Percentiles rank a stretch among this genome's conserved stretches.
Evolutionary conservation across 2,329 filamentous ascomycete species (phyloP).

Genomic region (Fusarium tjaetaba): DNA sequence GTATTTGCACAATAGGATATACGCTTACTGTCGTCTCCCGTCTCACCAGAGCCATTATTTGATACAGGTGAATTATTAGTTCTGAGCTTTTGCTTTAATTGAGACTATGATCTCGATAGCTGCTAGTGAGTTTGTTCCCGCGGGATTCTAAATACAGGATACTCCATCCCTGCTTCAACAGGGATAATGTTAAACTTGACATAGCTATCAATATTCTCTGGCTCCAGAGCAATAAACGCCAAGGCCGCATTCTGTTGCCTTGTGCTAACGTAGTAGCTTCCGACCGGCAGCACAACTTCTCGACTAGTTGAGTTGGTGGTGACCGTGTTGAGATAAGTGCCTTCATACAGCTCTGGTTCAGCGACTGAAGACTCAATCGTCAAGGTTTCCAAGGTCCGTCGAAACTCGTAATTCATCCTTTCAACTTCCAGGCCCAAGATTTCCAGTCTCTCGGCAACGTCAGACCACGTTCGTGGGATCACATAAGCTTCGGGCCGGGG

Average conservation of each 20-base stretch:
- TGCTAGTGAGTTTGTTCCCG: neutral
- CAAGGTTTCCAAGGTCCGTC: neutral
- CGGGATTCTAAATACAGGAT: slow-evolving; percentile 7
- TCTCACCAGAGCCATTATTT: no score
- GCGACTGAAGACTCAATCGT: neutral
- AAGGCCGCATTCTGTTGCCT: slow-evolving; percentile 18
- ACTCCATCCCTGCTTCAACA: slow-evolving; percentile 2
- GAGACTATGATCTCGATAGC: no score
- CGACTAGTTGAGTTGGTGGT: slow-evolving; percentile 6
- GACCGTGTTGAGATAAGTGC: slow-evolving; percentile 5
- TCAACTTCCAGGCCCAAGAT: neutral
- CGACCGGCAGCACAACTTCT: neutral
- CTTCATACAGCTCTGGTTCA: slow-evolving; percentile 9
- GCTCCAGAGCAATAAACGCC: slow-evolving; percentile 10
- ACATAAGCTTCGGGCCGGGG: slow-evolving; percentile 7
- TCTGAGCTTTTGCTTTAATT: no score
- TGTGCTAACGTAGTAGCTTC: slow-evolving; percentile 7
- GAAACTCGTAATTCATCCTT: neutral
- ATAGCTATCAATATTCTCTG: slow-evolving; percentile 21
- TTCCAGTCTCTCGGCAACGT: neutral
- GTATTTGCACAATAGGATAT: no score
- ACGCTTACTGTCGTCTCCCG: neutral
- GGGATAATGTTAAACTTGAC: slow-evolving; percentile 19
- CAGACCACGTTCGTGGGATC: slow-evolving; percentile 3
- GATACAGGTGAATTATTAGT: no score